Evolutionary conservation across 2,329 filamentous ascomycete species (phyloP).

Genomic region (Aspergillus ochraceoroseus): DNA sequence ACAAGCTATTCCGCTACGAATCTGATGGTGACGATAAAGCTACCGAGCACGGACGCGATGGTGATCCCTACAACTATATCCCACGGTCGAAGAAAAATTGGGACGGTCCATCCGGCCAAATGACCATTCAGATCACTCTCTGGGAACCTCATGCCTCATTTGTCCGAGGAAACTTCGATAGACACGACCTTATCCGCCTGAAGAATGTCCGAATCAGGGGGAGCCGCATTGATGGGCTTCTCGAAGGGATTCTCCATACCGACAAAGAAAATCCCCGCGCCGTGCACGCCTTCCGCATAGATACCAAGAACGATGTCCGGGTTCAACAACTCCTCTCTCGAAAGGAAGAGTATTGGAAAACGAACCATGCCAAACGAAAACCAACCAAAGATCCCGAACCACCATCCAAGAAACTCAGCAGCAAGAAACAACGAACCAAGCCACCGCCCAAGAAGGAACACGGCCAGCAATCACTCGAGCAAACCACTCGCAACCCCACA

Average conservation of each 20-base stretch:
- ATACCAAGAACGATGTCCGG: slow-evolving; percentile 44
- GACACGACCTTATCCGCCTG: slow-evolving; percentile 61
- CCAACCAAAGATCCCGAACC: slow-evolving; percentile 20
- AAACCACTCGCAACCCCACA: slow-evolving; percentile 28
- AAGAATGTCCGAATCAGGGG: slow-evolving; percentile 68
- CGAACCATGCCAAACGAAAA: slow-evolving; percentile 36
- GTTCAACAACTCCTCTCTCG: slow-evolving; percentile 58
- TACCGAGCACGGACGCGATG: slow-evolving; percentile 39
- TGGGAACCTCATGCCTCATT: slow-evolving; percentile 63
- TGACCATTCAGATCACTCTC: slow-evolving; percentile 65
- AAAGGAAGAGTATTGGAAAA: slow-evolving; percentile 59
- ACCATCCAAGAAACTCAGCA: slow-evolving; percentile 34
- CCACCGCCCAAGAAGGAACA: slow-evolving; percentile 29
- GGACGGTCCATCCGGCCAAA: slow-evolving; percentile 69
- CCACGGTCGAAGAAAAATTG: slow-evolving; percentile 47
- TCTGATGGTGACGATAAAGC: slow-evolving; percentile 30
- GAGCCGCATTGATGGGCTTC: slow-evolving; percentile 47
- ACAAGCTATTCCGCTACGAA: slow-evolving; percentile 55
- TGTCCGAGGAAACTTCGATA: slow-evolving; percentile 53
- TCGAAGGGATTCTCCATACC: slow-evolving; percentile 68
- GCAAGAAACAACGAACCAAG: slow-evolving; percentile 31
- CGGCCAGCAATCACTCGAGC: slow-evolving; percentile 24
- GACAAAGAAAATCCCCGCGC: slow-evolving; percentile 52
- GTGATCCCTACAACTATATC: slow-evolving; percentile 55
- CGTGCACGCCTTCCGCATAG: slow-evolving; percentile 55